A percentile compares a stretch with the other conserved stretches of the same genome.
Evolutionary conservation across 306 rosid species (phyloP).

Genomic region (Malus orientalis): DNA sequence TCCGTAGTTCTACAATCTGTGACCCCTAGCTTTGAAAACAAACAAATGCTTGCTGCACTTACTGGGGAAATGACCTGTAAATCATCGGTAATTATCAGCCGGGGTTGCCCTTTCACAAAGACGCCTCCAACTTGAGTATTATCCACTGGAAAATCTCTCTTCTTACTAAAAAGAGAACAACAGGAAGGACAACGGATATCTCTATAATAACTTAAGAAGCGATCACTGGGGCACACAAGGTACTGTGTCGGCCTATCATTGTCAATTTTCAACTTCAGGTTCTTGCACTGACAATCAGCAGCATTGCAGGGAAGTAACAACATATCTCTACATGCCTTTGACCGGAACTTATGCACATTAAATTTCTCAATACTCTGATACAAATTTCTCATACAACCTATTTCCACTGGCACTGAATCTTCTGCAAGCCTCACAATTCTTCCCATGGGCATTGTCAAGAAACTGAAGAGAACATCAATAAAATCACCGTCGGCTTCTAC

Average conservation of each 20-base stretch:
- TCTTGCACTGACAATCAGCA: not conserved
- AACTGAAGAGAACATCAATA: constrained; percentile 3
- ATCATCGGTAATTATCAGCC: constrained; percentile 4
- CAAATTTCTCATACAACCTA: constrained; percentile 7
- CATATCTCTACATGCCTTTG: not conserved
- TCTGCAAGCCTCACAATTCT: not conserved
- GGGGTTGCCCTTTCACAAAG: not conserved
- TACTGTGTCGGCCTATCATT: too few relatives aligned
- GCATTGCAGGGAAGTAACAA: not conserved
- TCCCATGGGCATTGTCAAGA: not conserved
- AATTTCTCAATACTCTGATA: not conserved
- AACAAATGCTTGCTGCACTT: not conserved
- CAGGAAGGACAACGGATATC: not conserved
- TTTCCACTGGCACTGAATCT: not conserved
- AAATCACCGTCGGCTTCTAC: not conserved
- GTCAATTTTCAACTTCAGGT: not conserved
- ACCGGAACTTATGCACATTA: not conserved
- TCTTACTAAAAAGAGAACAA: too few relatives aligned
- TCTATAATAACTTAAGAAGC: too few relatives aligned
- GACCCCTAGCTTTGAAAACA: not conserved
- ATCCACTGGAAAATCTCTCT: too few relatives aligned
- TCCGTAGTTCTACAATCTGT: not conserved
- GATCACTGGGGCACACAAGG: too few relatives aligned
- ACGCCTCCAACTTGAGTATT: not conserved
- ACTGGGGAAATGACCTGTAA: not conserved